Evolutionary conservation across 2,329 filamentous ascomycete species (phyloP).

Genomic region (Colletotrichum spaethianum): DNA sequence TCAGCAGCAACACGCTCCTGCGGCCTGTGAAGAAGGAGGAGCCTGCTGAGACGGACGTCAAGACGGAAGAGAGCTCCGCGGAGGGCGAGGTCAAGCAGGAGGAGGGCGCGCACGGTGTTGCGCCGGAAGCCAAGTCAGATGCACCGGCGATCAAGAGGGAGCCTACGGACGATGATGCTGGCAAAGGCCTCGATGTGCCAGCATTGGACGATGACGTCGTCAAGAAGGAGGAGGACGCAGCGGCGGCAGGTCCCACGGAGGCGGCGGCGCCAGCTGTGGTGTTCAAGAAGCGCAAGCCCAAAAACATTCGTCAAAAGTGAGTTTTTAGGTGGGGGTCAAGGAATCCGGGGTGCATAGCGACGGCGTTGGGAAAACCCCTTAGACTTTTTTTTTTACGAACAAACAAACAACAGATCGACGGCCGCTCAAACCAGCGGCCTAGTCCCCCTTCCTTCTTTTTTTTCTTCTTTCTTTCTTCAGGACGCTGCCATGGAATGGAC

Average conservation of each 20-base stretch:
- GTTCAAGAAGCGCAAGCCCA: slow-evolving; percentile 86
- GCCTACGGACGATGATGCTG: slow-evolving; percentile 45
- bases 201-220: slow-evolving; percentile 43
- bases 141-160: slow-evolving; percentile 56
- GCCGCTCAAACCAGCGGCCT: neutral
- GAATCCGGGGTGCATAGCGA: slow-evolving; percentile 23
- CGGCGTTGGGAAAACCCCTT: slow-evolving; percentile 10
- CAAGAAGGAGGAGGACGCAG: slow-evolving; percentile 58
- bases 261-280: slow-evolving; percentile 65
- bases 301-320: slow-evolving; percentile 73
- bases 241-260: slow-evolving; percentile 45
- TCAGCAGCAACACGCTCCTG: slow-evolving; percentile 55
- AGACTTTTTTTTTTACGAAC: neutral
- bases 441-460: neutral
- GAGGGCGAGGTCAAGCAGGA: slow-evolving; percentile 45
- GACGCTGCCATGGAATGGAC: neutral
- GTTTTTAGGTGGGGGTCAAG: slow-evolving; percentile 4
- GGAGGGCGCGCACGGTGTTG: slow-evolving; percentile 44
- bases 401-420: neutral
- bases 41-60: slow-evolving; percentile 44
- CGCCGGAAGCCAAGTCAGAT: slow-evolving; percentile 47
- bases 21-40: slow-evolving; percentile 50
- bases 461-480: neutral
- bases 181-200: slow-evolving; percentile 29
- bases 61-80: slow-evolving; percentile 44